A percentile compares a stretch with the other conserved stretches of the same genome.
These are phyloP conservation scores for Jamesozyma rosinii DNA, from an alignment of 805 yeast genomes.

Conservation along the genomic window DNA sequence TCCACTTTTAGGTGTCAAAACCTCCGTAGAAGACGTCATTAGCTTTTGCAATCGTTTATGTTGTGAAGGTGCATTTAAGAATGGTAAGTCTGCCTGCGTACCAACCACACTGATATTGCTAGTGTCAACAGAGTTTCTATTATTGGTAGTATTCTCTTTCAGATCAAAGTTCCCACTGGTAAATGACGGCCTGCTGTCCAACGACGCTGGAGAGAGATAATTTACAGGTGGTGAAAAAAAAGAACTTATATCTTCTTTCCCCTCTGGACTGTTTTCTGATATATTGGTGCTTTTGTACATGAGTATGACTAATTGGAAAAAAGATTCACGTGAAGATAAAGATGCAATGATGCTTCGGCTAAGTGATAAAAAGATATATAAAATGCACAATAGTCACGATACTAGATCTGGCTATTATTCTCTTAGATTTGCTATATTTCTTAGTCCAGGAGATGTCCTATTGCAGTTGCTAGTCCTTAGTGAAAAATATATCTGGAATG, in stretches of 20 bases:
- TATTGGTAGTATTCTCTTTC: background rate
- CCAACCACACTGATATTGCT: background rate
- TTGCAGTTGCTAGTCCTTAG: no score
- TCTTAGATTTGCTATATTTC: no score
- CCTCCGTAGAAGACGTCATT: slow-evolving; percentile 1
- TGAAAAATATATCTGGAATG: no score
- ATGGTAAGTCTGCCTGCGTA: slow-evolving; percentile 6
- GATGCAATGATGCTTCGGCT: no score
- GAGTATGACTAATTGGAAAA: no score
- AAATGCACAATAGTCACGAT: no score
- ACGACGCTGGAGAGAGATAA: slow-evolving; percentile 17
- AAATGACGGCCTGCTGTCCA: slow-evolving; percentile 13
- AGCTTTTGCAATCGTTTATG: slow-evolving; percentile 1
- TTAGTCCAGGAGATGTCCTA: no score
- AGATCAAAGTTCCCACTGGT: slow-evolving; percentile 5
- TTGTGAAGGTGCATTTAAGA: slow-evolving; percentile 5
- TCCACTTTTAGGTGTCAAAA: slow-evolving; percentile 1
- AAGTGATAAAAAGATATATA: no score
- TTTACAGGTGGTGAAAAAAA: slow-evolving; percentile 11
- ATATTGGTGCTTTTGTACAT: background rate
- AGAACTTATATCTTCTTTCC: slow-evolving; percentile 5
- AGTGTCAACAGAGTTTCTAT: background rate
- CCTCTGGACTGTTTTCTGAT: slow-evolving; percentile 3
- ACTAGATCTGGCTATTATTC: no score
- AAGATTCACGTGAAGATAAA: no score